Percentiles rank a stretch among this genome's conserved stretches.
Evolutionary conservation across 345 rosid genomes (phyloP).

Genomic region (thale cress (Arabidopsis thaliana)): DNA sequence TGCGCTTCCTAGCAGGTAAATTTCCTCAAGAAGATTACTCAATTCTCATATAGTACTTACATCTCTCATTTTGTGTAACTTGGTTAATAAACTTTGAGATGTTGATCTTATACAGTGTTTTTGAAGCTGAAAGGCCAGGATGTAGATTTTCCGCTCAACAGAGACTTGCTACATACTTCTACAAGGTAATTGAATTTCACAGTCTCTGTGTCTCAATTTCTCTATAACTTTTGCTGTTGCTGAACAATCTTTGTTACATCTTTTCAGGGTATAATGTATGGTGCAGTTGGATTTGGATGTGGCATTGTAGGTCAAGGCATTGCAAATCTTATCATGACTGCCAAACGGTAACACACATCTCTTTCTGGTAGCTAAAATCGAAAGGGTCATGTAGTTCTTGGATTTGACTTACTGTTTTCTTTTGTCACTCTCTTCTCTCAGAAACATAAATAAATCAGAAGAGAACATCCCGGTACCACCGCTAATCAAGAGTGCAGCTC

Average conservation of each 20-base stretch:
- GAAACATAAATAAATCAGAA: constrained; percentile 81
- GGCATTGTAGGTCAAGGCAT: constrained; percentile 94
- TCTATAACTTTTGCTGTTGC: not conserved
- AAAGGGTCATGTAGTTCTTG: constrained; percentile 11
- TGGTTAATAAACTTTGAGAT: constrained; percentile 1
- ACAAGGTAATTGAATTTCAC: constrained; percentile 51
- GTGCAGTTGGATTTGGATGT: constrained; percentile 90
- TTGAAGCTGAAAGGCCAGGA: constrained; percentile 90
- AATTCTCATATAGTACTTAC: not conserved
- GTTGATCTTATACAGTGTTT: constrained; percentile 58
- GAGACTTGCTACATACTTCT: constrained; percentile 78
- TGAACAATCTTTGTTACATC: constrained; percentile 11
- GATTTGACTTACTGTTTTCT: constrained; percentile 23
- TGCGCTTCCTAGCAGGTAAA: constrained; percentile 94
- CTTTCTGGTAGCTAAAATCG: not conserved
- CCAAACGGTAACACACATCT: constrained; percentile 64
- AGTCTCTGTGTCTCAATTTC: not conserved
- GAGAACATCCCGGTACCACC: constrained; percentile 91
- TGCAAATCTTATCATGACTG: constrained; percentile 92
- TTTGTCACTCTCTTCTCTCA: constrained; percentile 33
- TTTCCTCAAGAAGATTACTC: not conserved
- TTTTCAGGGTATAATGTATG: constrained; percentile 79
- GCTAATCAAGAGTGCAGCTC: constrained; percentile 86
- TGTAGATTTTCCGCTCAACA: constrained; percentile 69
- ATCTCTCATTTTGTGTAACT: constrained; percentile 1